A percentile compares a stretch with the other conserved stretches of the same genome.
Conservation (phyloP, 2,329 filamentous ascomycete species). For the Colletotrichum cereale region DNA sequence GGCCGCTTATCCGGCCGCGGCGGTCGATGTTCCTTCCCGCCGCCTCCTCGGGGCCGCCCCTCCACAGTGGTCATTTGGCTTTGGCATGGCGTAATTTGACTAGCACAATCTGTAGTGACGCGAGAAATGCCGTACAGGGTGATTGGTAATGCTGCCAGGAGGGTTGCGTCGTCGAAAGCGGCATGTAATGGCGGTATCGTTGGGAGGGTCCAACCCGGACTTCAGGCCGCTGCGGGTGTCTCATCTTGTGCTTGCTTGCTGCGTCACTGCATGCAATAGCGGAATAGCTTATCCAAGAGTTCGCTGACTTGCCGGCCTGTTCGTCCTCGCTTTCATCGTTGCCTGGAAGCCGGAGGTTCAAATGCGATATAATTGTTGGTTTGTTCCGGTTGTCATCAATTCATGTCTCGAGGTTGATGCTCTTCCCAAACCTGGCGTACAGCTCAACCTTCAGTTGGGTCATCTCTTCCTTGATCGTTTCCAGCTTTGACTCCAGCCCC, state of each 20-base stretch:
- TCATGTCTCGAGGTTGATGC: constrained; percentile 95
- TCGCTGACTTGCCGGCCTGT: background rate
- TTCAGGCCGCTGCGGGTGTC: background rate
- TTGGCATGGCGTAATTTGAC: constrained; percentile 23
- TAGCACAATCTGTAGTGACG: constrained; percentile 5
- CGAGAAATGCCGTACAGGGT: constrained; percentile 18
- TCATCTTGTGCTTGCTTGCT: background rate
- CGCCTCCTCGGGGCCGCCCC: constrained; percentile 27
- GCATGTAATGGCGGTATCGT: background rate
- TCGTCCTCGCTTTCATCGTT: background rate
- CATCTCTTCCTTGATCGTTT: constrained; percentile 86
- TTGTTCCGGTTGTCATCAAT: constrained; percentile 24
- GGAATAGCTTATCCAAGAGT: background rate
- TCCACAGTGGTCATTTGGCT: constrained; percentile 27
- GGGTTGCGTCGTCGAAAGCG: constrained; percentile 5
- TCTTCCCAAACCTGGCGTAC: constrained; percentile 94
- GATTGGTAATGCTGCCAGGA: background rate
- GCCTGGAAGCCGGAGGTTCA: background rate
- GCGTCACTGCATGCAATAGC: background rate
- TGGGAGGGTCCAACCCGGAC: background rate
- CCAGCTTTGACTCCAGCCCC: constrained; percentile 81
- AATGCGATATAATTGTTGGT: constrained; percentile 3
- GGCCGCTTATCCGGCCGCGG: constrained; percentile 27
- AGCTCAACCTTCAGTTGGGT: constrained; percentile 88
- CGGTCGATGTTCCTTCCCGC: constrained; percentile 28